phyloP scores from a whole-genome alignment of 1,284 basidiomycete genomes.

The Violaceomyces palustris region DNA sequence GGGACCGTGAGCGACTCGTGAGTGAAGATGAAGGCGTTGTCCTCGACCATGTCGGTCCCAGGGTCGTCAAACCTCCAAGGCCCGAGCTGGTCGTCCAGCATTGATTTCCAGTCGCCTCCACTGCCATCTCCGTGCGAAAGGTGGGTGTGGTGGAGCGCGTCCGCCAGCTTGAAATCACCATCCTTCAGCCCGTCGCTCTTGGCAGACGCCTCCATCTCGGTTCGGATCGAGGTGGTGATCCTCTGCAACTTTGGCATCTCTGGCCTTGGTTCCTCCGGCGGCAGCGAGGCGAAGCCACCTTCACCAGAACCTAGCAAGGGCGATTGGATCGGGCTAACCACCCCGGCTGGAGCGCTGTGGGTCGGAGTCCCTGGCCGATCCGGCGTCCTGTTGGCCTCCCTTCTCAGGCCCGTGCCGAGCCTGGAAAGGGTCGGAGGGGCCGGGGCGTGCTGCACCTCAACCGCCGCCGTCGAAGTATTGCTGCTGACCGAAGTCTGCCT shows the following conservation, averaged over 20 bases:
- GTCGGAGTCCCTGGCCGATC: conserved; percentile 27
- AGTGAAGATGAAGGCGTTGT: conserved; percentile 55
- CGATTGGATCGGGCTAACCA: conserved; percentile 3
- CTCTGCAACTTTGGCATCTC: conserved; percentile 27
- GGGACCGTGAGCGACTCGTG: conserved; percentile 50
- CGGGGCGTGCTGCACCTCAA: conserved; percentile 32
- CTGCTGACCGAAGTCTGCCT: conserved; percentile 18
- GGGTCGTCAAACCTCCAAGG: conserved; percentile 54
- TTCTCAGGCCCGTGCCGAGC: conserved; percentile 20
- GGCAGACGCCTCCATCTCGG: conserved; percentile 39
- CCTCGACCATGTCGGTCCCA: conserved; percentile 53
- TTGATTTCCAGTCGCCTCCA: conserved; percentile 1
- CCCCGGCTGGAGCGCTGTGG: conserved; percentile 13
- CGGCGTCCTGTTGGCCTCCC: conserved; percentile 14
- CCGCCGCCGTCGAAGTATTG: neutral
- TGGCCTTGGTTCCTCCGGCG: no score
- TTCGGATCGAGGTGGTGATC: conserved; percentile 28
- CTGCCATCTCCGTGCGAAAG: conserved; percentile 3
- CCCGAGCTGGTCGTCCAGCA: conserved; percentile 49
- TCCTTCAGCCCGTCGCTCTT: conserved; percentile 39
- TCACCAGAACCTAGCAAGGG: no score
- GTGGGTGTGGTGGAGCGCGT: conserved; percentile 29
- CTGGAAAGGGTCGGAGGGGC: conserved; percentile 24
- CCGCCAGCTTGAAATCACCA: conserved; percentile 45
- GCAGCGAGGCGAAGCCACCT: no score